A percentile compares a stretch with the other conserved stretches of the same genome.
Evolutionary conservation across 176 grass and related monocot species (phyloP).

Genomic region (Musa itinerans): DNA sequence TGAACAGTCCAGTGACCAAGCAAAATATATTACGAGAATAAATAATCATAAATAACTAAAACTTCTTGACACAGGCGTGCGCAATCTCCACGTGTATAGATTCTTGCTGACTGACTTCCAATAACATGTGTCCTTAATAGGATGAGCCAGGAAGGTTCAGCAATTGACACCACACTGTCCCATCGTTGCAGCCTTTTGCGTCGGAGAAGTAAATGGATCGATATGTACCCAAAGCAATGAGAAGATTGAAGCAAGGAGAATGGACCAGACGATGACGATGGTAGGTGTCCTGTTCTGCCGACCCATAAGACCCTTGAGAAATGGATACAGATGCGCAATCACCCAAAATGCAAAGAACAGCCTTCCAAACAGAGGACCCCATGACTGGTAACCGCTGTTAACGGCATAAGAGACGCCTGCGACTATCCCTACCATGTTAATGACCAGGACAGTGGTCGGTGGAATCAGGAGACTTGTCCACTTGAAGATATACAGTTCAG

Average conservation of each 20-base stretch:
- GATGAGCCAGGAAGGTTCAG: not conserved
- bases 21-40: not conserved
- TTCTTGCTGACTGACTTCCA: not conserved
- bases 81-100: not conserved
- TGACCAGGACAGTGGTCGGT: not conserved
- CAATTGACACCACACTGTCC: slow-evolving; percentile 7
- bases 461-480: not conserved
- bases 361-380: slow-evolving; percentile 1
- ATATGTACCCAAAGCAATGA: slow-evolving; percentile 7
- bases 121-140: too few relatives aligned
- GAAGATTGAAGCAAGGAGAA: slow-evolving; percentile 6
- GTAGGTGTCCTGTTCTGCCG: slow-evolving; percentile 2
- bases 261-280: slow-evolving; percentile 4
- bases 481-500: slow-evolving; percentile 1
- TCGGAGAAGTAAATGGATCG: slow-evolving; percentile 6
- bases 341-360: slow-evolving; percentile 1
- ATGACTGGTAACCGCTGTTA: slow-evolving; percentile 1
- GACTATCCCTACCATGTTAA: slow-evolving; percentile 1
- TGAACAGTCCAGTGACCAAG: not conserved
- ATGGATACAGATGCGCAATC: slow-evolving; percentile 5
- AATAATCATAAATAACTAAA: not conserved
- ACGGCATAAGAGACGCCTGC: not conserved
- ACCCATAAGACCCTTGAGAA: slow-evolving; percentile 6
- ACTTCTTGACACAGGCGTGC: not conserved
- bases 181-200: not conserved